A percentile compares a stretch with the other conserved stretches of the same genome.
phyloP scores from a whole-genome alignment of 1,284 basidiomycete species.

The Phellopilus nigrolimitatus region DNA sequence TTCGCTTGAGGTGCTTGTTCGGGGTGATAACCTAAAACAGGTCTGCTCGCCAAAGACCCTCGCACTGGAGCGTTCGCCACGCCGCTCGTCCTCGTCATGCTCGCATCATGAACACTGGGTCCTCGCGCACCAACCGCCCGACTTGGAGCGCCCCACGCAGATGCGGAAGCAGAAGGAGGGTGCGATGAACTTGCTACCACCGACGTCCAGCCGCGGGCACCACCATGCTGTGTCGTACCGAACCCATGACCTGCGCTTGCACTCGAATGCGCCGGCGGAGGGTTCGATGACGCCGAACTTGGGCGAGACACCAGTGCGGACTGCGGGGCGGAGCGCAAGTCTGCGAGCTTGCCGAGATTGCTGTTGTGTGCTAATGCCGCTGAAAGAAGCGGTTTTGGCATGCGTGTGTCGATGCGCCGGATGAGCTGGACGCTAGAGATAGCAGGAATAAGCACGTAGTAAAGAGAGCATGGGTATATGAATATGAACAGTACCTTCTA shows the following conservation, averaged over 20 bases:
- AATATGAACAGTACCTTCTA: slow-evolving; percentile 36
- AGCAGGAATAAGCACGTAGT: slow-evolving; percentile 12
- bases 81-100: neutral
- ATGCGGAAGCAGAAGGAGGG: slow-evolving; percentile 23
- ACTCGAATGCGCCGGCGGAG: slow-evolving; percentile 21
- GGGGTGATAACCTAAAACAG: neutral
- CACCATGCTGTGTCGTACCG: slow-evolving; percentile 18
- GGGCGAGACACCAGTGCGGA: slow-evolving; percentile 5
- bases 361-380: slow-evolving; percentile 27
- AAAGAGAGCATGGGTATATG: neutral
- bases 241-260: slow-evolving; percentile 19
- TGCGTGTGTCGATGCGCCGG: slow-evolving; percentile 73
- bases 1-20: neutral
- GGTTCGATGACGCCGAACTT: slow-evolving; percentile 22
- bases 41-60: neutral
- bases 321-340: slow-evolving; percentile 34
- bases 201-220: slow-evolving; percentile 35
- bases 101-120: too few species aligned
- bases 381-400: slow-evolving; percentile 70
- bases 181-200: slow-evolving; percentile 29
- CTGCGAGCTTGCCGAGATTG: slow-evolving; percentile 52
- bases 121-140: slow-evolving; percentile 1
- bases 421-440: slow-evolving; percentile 66
- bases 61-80: neutral
- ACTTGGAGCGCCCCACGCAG: slow-evolving; percentile 22